Conservation (phyloP, 306 rosid species). For the Cercis canadensis region DNA sequence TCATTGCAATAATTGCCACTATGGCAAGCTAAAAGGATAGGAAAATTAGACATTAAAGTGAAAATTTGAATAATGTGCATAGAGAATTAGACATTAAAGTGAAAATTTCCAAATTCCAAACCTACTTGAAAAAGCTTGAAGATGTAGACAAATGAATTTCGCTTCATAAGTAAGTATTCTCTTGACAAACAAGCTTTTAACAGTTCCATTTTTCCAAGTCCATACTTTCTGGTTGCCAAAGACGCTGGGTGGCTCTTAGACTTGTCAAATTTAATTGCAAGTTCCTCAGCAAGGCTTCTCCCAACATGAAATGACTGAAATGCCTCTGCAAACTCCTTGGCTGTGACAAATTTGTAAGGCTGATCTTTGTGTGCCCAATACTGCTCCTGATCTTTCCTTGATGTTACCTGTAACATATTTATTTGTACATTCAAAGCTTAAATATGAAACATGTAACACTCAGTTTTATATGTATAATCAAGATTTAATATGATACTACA, state of each 20-base stretch:
- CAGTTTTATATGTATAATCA: too few relatives aligned
- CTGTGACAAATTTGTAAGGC: slow-evolving; percentile 54
- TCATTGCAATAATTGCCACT: slow-evolving; percentile 49
- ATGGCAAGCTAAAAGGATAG: slow-evolving; percentile 38
- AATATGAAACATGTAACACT: not conserved
- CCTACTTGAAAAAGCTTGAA: slow-evolving; percentile 55
- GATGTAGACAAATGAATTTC: slow-evolving; percentile 54
- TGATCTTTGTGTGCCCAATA: slow-evolving; percentile 50
- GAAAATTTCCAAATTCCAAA: slow-evolving; percentile 27
- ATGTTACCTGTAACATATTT: slow-evolving; percentile 52
- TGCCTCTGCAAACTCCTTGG: slow-evolving; percentile 47
- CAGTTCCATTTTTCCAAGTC: slow-evolving; percentile 47
- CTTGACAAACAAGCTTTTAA: slow-evolving; percentile 64
- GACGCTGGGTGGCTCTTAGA: slow-evolving; percentile 63
- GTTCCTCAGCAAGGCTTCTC: slow-evolving; percentile 40
- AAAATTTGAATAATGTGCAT: not conserved
- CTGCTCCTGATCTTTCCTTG: slow-evolving; percentile 61
- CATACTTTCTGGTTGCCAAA: slow-evolving; percentile 45
- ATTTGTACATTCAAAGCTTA: slow-evolving; percentile 5
- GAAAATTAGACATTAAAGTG: not conserved
- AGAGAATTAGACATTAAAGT: slow-evolving; percentile 5
- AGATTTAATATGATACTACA: not conserved
- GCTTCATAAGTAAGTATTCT: slow-evolving; percentile 67
- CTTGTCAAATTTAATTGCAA: slow-evolving; percentile 54
- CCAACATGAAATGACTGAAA: slow-evolving; percentile 53